Percentiles rank a stretch among this genome's conserved stretches.
These are phyloP conservation scores for Hymenoscyphus infarciens DNA, from an alignment of 2,329 filamentous ascomycete species.

Conservation along the genomic window DNA sequence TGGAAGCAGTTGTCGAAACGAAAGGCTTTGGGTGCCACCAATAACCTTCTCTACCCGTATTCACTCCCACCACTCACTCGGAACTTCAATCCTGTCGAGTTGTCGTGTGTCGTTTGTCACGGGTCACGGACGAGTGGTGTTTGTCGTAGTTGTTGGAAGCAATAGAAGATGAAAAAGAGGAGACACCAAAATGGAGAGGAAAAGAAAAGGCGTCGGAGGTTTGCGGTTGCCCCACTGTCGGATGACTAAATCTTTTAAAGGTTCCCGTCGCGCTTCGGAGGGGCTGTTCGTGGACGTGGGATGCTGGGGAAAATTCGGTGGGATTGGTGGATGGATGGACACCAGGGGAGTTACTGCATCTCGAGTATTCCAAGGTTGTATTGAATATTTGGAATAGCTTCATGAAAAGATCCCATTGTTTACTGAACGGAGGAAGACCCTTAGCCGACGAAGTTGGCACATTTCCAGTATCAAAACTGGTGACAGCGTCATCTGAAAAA, in stretches of 20 bases:
- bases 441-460: not conserved
- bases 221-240: conserved; percentile 6
- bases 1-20: not conserved
- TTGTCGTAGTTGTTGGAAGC: not conserved
- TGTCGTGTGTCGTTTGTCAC: not conserved
- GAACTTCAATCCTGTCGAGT: not conserved
- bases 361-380: too few relatives aligned
- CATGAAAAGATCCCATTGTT: not conserved
- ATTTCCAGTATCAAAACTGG: not conserved
- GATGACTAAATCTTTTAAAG: not conserved
- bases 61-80: not conserved
- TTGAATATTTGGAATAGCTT: not conserved
- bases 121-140: not conserved
- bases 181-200: not conserved
- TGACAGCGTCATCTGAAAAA: not conserved
- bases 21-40: not conserved
- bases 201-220: not conserved
- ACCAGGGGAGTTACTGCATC: not conserved
- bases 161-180: not conserved
- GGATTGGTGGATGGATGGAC: not conserved
- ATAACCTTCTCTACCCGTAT: not conserved
- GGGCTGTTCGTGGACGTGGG: not conserved
- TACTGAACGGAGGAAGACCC: not conserved
- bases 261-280: not conserved
- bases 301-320: not conserved